Conservation (phyloP, 495 filamentous ascomycete genomes). For the Sporormia fimetaria region DNA sequence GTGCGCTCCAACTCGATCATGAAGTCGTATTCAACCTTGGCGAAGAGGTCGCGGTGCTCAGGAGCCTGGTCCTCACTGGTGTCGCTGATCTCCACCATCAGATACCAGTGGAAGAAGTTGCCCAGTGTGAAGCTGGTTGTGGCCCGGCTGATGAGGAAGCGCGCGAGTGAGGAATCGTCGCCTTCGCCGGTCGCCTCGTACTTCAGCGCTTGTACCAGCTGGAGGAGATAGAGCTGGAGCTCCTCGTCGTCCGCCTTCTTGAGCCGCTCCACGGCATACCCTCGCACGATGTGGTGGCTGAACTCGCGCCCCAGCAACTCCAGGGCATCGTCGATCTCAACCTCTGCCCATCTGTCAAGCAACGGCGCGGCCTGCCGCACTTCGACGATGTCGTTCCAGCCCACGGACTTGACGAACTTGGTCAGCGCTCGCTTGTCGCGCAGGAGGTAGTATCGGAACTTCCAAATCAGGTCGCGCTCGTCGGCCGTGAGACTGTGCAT, state of each 20-base stretch:
- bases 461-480: slow-evolving; percentile 94
- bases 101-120: slow-evolving; percentile 95
- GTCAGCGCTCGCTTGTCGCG: slow-evolving; percentile 88
- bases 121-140: slow-evolving; percentile 77
- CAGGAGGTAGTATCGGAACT: slow-evolving; percentile 86
- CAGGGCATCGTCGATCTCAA: slow-evolving; percentile 92
- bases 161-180: slow-evolving; percentile 75
- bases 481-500: slow-evolving; percentile 76
- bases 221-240: slow-evolving; percentile 80
- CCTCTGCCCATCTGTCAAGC: slow-evolving; percentile 88
- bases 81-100: slow-evolving; percentile 95
- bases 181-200: slow-evolving; percentile 64
- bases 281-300: slow-evolving; percentile 73
- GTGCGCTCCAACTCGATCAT: slow-evolving; percentile 65
- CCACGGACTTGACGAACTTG: slow-evolving; percentile 94
- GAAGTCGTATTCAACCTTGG: slow-evolving; percentile 88
- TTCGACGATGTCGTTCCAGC: slow-evolving; percentile 83
- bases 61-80: slow-evolving; percentile 55
- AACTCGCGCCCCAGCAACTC: slow-evolving; percentile 89
- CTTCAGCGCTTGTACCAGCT: slow-evolving; percentile 92
- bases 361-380: slow-evolving; percentile 79
- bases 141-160: slow-evolving; percentile 79
- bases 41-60: slow-evolving; percentile 71
- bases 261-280: slow-evolving; percentile 86
- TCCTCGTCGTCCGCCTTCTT: slow-evolving; percentile 91